Evolutionary conservation across 2,329 filamentous ascomycete species (phyloP), one percentile per base, ranked within the genome.

Genomic region (Ascochyta viciae-villosae): DNA sequence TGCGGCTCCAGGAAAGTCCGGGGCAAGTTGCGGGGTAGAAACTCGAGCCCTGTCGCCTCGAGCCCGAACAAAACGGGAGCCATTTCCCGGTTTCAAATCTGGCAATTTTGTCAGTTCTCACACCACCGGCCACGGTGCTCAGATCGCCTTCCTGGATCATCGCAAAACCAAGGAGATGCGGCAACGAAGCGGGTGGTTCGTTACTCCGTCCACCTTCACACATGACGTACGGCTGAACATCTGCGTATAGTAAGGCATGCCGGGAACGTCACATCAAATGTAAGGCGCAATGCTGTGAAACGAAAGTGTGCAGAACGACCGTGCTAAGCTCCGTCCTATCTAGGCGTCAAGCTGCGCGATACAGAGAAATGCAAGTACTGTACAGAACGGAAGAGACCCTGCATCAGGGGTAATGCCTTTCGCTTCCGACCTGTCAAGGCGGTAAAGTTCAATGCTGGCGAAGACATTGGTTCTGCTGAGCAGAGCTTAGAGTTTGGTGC

Each of bases 261-360:
- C 65, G 68, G 45, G 67, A 72, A 60, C 66, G 68, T 47, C 68
- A 70, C 52, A 72, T 72, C 58, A 70, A 68, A 62, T 72, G 68
- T 72, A 64, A 39, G 63, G 40, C 24, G 15, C 31, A 10, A 42
- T 47, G 37, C 26, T 56, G 42, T 50, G 42, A 33, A 31, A 50
- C 42, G 10, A 47, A 22, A 19, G 19, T 43, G 27, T 19, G 31
- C 27, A 38, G 12, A 13, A 42, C 23, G 22, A 26, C 22, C 22
- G 29, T 60, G 46, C 60, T 65, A 49, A 64, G 55, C 35, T 40
- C 42, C 26, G 35, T 26, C 34, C 22, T 23, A 27, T 34, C 16
- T 39, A 72, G 69, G 69, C 44, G 66, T 71, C 16, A 70, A 71
- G 47, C 40, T 70, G 44, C 66, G 64, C 46, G 64, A 71, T 34